Percentiles rank a stretch among this genome's conserved stretches.
Conservation (phyloP, 768 basidiomycete genomes). For the Termitomyces sp. region DNA sequence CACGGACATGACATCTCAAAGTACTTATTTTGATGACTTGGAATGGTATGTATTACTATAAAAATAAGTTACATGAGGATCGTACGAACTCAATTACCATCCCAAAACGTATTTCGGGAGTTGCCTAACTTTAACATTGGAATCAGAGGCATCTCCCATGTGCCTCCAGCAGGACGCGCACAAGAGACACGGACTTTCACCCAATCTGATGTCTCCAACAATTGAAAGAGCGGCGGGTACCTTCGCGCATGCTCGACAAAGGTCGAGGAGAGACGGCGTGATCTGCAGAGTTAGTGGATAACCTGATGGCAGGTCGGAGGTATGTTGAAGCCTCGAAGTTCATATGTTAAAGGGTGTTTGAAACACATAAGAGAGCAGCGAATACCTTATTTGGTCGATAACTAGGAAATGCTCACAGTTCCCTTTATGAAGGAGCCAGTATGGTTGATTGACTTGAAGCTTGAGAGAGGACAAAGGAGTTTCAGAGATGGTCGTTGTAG, state of each 20-base stretch:
- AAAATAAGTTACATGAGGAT: background rate
- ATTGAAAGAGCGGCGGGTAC: slow-evolving; percentile 67
- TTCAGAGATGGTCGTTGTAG: slow-evolving; percentile 37
- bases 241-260: slow-evolving; percentile 66
- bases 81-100: background rate
- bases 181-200: slow-evolving; percentile 72
- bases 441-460: slow-evolving; percentile 67
- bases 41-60: background rate
- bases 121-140: slow-evolving; percentile 45
- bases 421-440: slow-evolving; percentile 78
- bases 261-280: slow-evolving; percentile 53
- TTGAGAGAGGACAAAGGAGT: slow-evolving; percentile 49
- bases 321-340: slow-evolving; percentile 47
- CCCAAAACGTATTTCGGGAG: slow-evolving; percentile 36
- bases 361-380: background rate
- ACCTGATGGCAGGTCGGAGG: slow-evolving; percentile 46
- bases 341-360: slow-evolving; percentile 2
- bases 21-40: background rate
- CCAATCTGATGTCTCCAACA: slow-evolving; percentile 66
- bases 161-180: slow-evolving; percentile 71
- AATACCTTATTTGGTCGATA: slow-evolving; percentile 68
- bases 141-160: slow-evolving; percentile 53
- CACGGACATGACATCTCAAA: background rate
- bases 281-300: slow-evolving; percentile 70
- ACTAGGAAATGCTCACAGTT: slow-evolving; percentile 80